Base-by-base conservation (phyloP, 1,284 basidiomycete genomes). In the Hortiboletus rubellus region DNA sequence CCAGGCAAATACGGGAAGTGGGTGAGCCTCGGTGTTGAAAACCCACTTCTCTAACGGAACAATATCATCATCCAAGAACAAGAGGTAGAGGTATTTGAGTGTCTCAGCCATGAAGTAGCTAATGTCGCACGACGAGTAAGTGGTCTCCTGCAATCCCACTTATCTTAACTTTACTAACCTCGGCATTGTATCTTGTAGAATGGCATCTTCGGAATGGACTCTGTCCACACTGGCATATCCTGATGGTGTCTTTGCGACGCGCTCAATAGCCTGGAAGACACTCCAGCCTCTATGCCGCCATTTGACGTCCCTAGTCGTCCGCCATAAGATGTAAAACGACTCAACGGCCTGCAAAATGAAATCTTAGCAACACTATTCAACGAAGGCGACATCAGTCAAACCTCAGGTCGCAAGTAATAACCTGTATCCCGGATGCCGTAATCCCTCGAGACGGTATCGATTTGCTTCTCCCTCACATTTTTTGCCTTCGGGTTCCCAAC, bases 1-100 rank as follows among this genome's bases (percentile, higher is more conserved):
- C 88, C 86, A 91, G 52, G 80, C 69, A 65, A 91, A 90, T n/a
- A 90, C 77, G 10, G 89, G 90, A 3, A 92, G 72, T 1, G 89
- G 82, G 64, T 93, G 91, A 6, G 87, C 91, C 71, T 93, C 93
- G 6, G 92, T 95, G 68, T 91, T 94, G 68, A 93, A 88, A 24
- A 93, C 89, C 83, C 88, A 93, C 55, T 82, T 72, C 61, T 89
- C 83, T 38, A 92, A 72, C 4, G 88, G 84, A 30, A 91, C 62
- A 2, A 78, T 70, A 44, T 85, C 84, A 36, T 82, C 77, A 53
- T 85, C 80, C 37, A 64, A 71, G 67, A 87, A 88, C 61, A 85
- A 71, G 31, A 89, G 76, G 64, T 85, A 88, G 33, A 87, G 76
- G 62, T 88, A 88, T 66, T 89, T 88, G 55, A 88, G 71, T 51